Percentiles rank a stretch among this genome's conserved stretches.
These are phyloP conservation scores for Monosporascus sp. DNA, from an alignment of 2,329 filamentous ascomycete species.

Conservation along the genomic window DNA sequence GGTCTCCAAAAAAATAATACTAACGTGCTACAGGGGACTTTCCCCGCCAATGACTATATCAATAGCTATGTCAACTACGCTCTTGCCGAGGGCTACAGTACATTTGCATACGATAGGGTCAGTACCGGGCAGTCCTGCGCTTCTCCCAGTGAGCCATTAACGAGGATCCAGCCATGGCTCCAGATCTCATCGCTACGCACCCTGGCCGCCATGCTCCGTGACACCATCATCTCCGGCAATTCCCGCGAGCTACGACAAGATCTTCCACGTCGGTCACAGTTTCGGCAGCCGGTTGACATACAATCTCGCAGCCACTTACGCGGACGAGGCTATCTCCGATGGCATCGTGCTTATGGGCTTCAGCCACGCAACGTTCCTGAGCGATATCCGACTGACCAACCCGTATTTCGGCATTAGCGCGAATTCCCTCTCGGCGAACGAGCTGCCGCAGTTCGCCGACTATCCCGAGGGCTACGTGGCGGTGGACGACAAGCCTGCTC, in stretches of 20 bases:
- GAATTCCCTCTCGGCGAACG: constrained; percentile 41
- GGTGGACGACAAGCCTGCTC: constrained; percentile 37
- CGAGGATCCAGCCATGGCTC: constrained; percentile 51
- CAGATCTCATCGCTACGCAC: constrained; percentile 51
- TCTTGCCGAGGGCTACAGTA: constrained; percentile 48
- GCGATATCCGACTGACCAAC: background rate
- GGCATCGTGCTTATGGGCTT: constrained; percentile 58
- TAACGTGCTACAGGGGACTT: background rate
- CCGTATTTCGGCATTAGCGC: constrained; percentile 38
- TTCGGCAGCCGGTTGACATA: constrained; percentile 53
- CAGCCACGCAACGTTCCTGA: constrained; percentile 39
- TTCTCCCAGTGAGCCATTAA: constrained; percentile 51
- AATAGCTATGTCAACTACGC: background rate
- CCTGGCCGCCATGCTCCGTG: constrained; percentile 41
- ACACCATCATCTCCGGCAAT: constrained; percentile 35
- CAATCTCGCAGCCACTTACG: constrained; percentile 44
- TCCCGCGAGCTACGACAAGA: constrained; percentile 33
- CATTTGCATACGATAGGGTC: constrained; percentile 56
- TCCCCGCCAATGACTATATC: background rate
- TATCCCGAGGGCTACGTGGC: constrained; percentile 50
- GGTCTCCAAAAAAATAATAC: too few species aligned
- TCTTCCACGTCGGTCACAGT: constrained; percentile 59
- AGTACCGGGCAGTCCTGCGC: constrained; percentile 48
- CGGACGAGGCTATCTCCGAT: constrained; percentile 49
- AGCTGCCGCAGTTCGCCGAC: constrained; percentile 19